Evolutionary conservation across 164 flowering plant genomes (phyloP).

Genomic region (Chloranthus sessilifolius): DNA sequence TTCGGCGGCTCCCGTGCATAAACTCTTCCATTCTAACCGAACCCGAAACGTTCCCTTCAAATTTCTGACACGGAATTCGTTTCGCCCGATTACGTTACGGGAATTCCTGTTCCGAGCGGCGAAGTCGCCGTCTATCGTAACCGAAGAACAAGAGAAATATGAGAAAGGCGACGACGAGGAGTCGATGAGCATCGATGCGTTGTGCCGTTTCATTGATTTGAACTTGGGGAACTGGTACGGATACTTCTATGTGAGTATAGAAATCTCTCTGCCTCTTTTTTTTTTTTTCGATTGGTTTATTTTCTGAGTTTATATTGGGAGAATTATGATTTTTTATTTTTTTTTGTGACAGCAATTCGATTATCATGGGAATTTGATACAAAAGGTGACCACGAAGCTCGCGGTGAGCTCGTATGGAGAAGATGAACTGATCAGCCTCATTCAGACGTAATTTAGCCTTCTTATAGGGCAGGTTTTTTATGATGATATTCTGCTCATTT

Average conservation of each 20-base stretch:
- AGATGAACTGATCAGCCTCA: slow-evolving; percentile 77
- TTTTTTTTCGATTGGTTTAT: neutral
- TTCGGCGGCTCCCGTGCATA: slow-evolving; percentile 11
- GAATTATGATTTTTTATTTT: slow-evolving; percentile 1
- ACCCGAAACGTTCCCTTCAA: slow-evolving; percentile 6
- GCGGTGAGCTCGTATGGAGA: slow-evolving; percentile 85
- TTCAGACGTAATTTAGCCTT: slow-evolving; percentile 97
- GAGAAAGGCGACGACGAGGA: slow-evolving; percentile 15
- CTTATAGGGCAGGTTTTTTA: slow-evolving; percentile 11
- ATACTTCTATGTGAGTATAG: slow-evolving; percentile 44
- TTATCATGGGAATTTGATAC: slow-evolving; percentile 57
- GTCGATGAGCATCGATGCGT: slow-evolving; percentile 46
- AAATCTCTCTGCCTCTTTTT: neutral
- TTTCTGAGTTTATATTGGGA: neutral
- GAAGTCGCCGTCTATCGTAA: slow-evolving; percentile 14
- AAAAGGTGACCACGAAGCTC: slow-evolving; percentile 66
- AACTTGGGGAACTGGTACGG: slow-evolving; percentile 78
- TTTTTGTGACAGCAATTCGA: slow-evolving; percentile 70
- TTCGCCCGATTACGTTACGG: no score
- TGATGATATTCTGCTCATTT: no score
- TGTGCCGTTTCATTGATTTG: slow-evolving; percentile 56
- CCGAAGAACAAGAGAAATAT: slow-evolving; percentile 11
- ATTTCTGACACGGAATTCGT: slow-evolving; percentile 7
- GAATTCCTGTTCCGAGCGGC: no score
- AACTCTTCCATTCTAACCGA: slow-evolving; percentile 5